Percentiles rank a stretch among this genome's conserved stretches.
phyloP scores from a whole-genome alignment of 345 rosid species.

The Populus nigra region DNA sequence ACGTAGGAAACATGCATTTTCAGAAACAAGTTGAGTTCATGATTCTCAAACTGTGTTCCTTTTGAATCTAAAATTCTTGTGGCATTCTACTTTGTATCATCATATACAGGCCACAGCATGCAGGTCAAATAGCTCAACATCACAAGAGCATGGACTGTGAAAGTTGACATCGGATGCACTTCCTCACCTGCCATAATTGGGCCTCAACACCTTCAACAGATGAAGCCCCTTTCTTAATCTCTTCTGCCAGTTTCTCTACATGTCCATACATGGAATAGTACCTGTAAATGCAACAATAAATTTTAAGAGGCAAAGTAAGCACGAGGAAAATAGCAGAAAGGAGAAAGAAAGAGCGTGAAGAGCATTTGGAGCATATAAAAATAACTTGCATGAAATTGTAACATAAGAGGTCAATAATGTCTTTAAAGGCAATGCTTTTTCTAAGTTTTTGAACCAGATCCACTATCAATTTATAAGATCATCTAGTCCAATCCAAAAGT shows the following conservation, averaged over 20 bases:
- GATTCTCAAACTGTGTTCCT: not conserved
- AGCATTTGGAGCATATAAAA: not conserved
- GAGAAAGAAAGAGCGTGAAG: not conserved
- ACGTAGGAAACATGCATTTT: not conserved
- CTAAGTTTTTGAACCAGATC: not conserved
- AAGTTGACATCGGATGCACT: not conserved
- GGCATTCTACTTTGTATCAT: conserved; percentile 4
- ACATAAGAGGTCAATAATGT: not conserved
- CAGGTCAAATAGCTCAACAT: conserved; percentile 1
- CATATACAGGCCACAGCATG: not conserved
- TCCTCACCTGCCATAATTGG: conserved; percentile 79
- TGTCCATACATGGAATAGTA: conserved; percentile 98
- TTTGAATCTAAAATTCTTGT: not conserved
- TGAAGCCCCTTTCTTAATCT: conserved; percentile 85
- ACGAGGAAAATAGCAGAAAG: not conserved
- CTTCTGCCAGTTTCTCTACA: conserved; percentile 88
- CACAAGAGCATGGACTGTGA: not conserved
- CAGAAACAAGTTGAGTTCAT: not conserved
- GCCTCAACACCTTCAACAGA: conserved; percentile 97
- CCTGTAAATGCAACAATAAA: conserved; percentile 38
- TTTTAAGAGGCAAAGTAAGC: not conserved
- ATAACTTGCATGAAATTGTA: not conserved
- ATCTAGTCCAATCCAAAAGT: not conserved
- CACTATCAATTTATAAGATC: not conserved
- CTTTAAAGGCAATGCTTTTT: not conserved